Evolutionary conservation across 495 filamentous ascomycete genomes (phyloP).

Genomic region (Glonium stellatum): DNA sequence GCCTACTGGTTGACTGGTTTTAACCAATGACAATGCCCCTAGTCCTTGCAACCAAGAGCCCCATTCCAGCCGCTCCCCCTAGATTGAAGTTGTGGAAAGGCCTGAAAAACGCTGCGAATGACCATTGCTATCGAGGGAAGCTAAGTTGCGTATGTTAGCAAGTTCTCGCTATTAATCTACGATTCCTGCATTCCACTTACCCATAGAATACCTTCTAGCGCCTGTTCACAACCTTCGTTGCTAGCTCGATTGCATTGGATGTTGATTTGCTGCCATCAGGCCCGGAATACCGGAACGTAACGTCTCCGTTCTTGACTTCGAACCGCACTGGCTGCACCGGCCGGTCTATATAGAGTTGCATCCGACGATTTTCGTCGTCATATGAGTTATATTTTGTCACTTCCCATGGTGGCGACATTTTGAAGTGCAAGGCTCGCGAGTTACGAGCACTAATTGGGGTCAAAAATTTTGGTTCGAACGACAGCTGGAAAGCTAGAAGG

Average conservation of each 20-base stretch:
- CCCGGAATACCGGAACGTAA: not conserved
- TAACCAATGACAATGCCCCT: no score
- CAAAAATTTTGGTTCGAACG: not conserved
- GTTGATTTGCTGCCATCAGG: slow-evolving; percentile 3
- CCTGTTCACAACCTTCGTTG: not conserved
- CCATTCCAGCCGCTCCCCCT: no score
- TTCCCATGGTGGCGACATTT: not conserved
- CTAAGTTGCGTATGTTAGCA: not conserved
- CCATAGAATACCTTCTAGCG: not conserved
- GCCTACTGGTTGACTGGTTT: no score
- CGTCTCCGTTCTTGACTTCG: not conserved
- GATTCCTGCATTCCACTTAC: not conserved
- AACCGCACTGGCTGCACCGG: not conserved
- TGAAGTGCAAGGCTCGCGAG: not conserved
- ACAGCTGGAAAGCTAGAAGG: not conserved
- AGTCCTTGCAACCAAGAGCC: no score
- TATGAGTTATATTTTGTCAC: not conserved
- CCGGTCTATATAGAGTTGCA: not conserved
- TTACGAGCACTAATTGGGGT: not conserved
- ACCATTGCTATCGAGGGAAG: no score
- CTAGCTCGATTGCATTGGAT: not conserved
- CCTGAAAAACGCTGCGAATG: no score
- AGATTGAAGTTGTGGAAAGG: no score
- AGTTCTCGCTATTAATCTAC: not conserved
- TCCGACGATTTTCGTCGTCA: not conserved